Evolutionary conservation across 2,329 filamentous ascomycete genomes (phyloP).

Genomic region (Calonectria naviculata): DNA sequence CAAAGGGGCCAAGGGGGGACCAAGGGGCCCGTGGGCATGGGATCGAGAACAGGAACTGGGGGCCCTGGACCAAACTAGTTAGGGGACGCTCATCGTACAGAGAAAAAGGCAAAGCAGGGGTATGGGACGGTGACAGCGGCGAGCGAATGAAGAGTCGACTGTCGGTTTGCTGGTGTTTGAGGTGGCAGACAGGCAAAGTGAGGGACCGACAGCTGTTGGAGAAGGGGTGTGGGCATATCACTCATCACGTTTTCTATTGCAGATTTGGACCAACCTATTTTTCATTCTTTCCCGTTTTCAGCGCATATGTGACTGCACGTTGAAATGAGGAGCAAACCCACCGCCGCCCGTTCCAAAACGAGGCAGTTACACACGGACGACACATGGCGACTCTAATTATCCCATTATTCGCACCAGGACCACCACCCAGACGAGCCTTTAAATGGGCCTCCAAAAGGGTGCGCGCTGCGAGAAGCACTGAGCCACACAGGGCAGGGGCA

Average conservation of each 20-base stretch:
- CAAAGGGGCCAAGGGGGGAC: slow-evolving; percentile 40
- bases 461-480: not conserved
- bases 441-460: not conserved
- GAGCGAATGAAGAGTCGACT: not conserved
- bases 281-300: slow-evolving; percentile 6
- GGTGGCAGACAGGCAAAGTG: not conserved
- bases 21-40: slow-evolving; percentile 28
- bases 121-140: slow-evolving; percentile 2
- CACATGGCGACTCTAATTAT: not conserved
- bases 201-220: not conserved
- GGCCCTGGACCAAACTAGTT: slow-evolving; percentile 29
- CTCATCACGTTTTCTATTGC: slow-evolving; percentile 1
- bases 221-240: slow-evolving; percentile 33
- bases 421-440: not conserved
- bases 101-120: slow-evolving; percentile 9
- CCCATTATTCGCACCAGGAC: not conserved
- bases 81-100: slow-evolving; percentile 12
- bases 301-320: slow-evolving; percentile 17
- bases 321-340: slow-evolving; percentile 11
- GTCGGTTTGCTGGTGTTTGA: slow-evolving; percentile 2
- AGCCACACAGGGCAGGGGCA: slow-evolving; percentile 11
- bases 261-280: slow-evolving; percentile 20
- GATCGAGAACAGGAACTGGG: slow-evolving; percentile 36
- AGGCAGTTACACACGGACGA: slow-evolving; percentile 5
- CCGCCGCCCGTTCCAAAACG: not conserved